A percentile compares a stretch with the other conserved stretches of the same genome.
Conservation (phyloP, 169 alveolate species). For the Eimeria mitis region DNA sequence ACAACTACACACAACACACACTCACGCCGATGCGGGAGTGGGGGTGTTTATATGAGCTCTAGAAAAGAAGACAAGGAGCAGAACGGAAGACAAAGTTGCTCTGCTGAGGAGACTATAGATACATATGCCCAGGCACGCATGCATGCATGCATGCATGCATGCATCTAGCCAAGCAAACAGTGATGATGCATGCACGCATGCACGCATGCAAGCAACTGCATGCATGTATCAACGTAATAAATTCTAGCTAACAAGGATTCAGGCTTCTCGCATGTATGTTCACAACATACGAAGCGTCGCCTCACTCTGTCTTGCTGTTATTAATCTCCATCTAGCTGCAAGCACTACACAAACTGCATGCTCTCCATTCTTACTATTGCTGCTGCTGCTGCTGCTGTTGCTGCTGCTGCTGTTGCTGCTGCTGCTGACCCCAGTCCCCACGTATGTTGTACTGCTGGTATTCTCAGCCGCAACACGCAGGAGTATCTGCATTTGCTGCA, state of each 20-base stretch:
- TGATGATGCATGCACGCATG: not conserved
- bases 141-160: not conserved
- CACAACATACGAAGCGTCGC: not conserved
- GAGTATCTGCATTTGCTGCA: too few relatives aligned
- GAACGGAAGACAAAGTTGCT: not conserved
- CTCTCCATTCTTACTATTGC: not conserved
- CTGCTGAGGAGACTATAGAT: too few relatives aligned
- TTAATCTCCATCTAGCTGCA: not conserved
- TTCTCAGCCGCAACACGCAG: not conserved
- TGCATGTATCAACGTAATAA: too few relatives aligned
- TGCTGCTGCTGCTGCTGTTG: not conserved
- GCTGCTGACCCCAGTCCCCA: not conserved
- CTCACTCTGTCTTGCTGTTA: not conserved
- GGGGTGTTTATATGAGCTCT: not conserved
- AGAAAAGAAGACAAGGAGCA: not conserved
- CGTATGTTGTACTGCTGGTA: not conserved
- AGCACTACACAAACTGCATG: not conserved
- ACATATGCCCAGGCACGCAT: not conserved
- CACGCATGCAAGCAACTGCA: not conserved
- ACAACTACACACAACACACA: not conserved
- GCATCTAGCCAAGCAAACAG: not conserved
- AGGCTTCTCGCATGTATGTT: not conserved
- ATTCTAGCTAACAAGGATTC: not conserved
- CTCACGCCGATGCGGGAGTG: not conserved
- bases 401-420: not conserved